Conservation (phyloP, 2,329 filamentous ascomycete genomes). For the Diaporthe vexans region DNA sequence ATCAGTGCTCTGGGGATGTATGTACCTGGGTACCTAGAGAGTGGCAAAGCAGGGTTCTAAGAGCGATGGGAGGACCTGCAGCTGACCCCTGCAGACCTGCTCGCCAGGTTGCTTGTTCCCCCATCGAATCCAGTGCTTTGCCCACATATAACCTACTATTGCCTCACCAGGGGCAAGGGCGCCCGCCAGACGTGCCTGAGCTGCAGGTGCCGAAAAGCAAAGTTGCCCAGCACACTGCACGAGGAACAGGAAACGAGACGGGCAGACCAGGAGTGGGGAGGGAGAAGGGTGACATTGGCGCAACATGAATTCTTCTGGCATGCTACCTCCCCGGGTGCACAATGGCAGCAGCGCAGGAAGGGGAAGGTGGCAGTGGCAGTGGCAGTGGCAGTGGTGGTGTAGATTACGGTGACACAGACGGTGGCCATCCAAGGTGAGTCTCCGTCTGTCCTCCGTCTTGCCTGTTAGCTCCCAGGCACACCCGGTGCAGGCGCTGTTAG, state of each 20-base stretch:
- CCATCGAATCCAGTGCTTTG: not conserved
- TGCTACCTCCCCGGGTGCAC: not conserved
- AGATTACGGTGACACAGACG: slow-evolving; percentile 22
- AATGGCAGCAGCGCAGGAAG: not conserved
- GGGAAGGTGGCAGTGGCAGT: slow-evolving; percentile 10
- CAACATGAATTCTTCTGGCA: slow-evolving; percentile 5
- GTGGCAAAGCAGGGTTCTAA: no score
- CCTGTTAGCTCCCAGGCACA: no score
- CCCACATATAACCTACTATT: not conserved
- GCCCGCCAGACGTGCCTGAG: slow-evolving; percentile 6
- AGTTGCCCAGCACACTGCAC: not conserved
- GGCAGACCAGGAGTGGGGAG: not conserved
- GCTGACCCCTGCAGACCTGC: not conserved
- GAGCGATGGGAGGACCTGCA: not conserved
- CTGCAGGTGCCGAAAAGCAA: slow-evolving; percentile 27
- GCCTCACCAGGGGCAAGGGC: slow-evolving; percentile 10
- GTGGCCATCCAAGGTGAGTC: not conserved
- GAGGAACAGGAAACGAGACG: not conserved
- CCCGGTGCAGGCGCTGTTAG: no score
- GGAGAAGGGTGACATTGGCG: not conserved
- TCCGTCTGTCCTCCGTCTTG: no score
- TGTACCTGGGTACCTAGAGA: no score
- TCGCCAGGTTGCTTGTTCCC: not conserved
- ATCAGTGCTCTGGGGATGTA: not conserved
- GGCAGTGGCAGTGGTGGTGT: not conserved